Base-by-base conservation (phyloP, 208 protist genomes). In the Tritrichomonas foetus region DNA sequence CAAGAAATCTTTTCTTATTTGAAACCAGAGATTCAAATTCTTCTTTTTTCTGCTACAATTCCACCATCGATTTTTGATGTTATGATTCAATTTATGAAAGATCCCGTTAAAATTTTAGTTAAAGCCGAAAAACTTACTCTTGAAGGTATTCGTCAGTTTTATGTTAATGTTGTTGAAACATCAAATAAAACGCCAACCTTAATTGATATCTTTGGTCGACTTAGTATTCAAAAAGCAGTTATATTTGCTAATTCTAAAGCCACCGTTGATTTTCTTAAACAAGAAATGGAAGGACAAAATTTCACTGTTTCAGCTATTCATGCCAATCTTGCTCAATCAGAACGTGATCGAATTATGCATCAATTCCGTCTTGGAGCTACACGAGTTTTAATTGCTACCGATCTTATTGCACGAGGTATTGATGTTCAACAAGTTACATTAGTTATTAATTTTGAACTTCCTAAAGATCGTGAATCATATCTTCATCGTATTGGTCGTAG, bases 361-460 rank as follows among this genome's bases (percentile, higher is more conserved):
- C 97, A 98, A 93, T 99, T 99, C 96, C 95, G 98, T 75, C 96
- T 97, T 16, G 98, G 98, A 20, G 97, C 98, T 94, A 97, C 96
- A 27, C 97, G 98, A 69, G 98, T 99, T 30, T 96, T 99, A n/a
- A 99, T 99, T 94, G 98, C 98, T 27, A 99, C 99, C 0, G 98
- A 99, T 95, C 95, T 99, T 93, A 97, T 99, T 50, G 98, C 98
- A 66, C 97, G 99, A 93, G 99, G 99, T 98, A 99, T 99, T 94
- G 99, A 99, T 96, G 98, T 99, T 93, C 98, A 99, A 95, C 98
- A 99, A 74, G 99, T 99, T 61, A 99, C 99, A 93, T 97, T 99
- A 49, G 99, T 99, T 95, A 99, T 99, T 96, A 99, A 99, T 97
- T 99, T 98, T 96, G 99, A 99, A 95, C 96, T 99, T 36, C 99